Evolutionary conservation across 2,329 filamentous ascomycete species (phyloP).

Genomic region (Arthrobotrys entomopaga): DNA sequence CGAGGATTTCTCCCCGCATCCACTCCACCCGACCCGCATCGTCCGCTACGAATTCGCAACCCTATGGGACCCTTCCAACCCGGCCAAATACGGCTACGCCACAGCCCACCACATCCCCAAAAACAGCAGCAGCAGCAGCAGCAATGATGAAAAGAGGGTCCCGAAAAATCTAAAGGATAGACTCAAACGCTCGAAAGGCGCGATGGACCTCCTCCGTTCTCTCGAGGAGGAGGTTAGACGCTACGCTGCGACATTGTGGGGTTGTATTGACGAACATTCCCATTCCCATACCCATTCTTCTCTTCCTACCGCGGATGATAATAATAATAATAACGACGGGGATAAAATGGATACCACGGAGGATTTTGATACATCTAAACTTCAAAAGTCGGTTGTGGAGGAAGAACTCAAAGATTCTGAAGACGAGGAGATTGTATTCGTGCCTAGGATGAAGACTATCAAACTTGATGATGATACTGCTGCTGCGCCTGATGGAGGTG

Average conservation of each 20-base stretch:
- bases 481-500: neutral
- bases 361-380: conserved; percentile 62
- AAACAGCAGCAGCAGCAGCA: conserved; percentile 65
- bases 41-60: conserved; percentile 91
- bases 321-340: neutral
- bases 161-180: conserved; percentile 82
- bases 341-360: conserved; percentile 66
- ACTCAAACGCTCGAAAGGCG: conserved; percentile 78
- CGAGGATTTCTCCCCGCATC: conserved; percentile 82
- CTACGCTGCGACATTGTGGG: conserved; percentile 42
- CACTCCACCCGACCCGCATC: conserved; percentile 79
- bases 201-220: conserved; percentile 81
- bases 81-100: conserved; percentile 62
- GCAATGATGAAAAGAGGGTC: conserved; percentile 69
- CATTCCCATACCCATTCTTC: too few relatives aligned
- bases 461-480: conserved; percentile 67
- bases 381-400: conserved; percentile 60
- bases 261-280: conserved; percentile 56
- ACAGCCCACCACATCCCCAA: conserved; percentile 24
- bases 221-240: conserved; percentile 83
- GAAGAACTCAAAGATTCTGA: conserved; percentile 64
- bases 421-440: conserved; percentile 92
- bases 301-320: conserved; percentile 7
- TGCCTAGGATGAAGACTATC: conserved; percentile 62
- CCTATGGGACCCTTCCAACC: conserved; percentile 76